phyloP scores from a whole-genome alignment of 2,329 filamentous ascomycete species.

The Ascochyta lentis region DNA sequence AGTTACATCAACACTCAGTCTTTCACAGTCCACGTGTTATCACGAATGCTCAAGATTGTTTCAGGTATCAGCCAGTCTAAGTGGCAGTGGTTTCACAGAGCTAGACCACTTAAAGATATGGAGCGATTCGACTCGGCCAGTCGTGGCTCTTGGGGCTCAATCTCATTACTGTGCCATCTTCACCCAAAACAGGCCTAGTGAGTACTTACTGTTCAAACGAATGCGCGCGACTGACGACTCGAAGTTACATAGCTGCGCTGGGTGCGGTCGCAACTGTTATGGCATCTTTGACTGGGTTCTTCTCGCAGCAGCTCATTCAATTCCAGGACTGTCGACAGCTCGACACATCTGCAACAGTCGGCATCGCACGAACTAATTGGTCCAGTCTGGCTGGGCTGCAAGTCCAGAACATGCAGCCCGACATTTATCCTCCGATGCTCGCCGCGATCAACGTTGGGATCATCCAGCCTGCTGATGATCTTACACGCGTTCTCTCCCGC shows the following conservation, averaged over 20 bases:
- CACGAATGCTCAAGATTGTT: not conserved
- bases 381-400: too few relatives aligned
- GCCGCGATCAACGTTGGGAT: too few relatives aligned
- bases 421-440: too few relatives aligned
- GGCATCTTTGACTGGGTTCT: not conserved
- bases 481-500: too few relatives aligned
- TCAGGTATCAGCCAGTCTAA: slow-evolving; percentile 25
- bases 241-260: not conserved
- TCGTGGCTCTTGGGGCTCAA: slow-evolving; percentile 19
- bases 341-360: too few relatives aligned
- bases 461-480: too few relatives aligned
- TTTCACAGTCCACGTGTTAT: not conserved
- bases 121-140: slow-evolving; percentile 19
- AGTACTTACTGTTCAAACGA: not conserved
- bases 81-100: slow-evolving; percentile 18
- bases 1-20: slow-evolving; percentile 1
- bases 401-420: too few relatives aligned
- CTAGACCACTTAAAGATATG: slow-evolving; percentile 12
- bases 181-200: slow-evolving; percentile 4
- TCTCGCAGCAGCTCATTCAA: not conserved
- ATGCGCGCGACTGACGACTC: too few relatives aligned
- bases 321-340: not conserved
- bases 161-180: slow-evolving; percentile 5
- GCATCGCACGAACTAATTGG: too few relatives aligned
- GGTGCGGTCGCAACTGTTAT: not conserved